Evolutionary conservation across 2,329 filamentous ascomycete genomes (phyloP), one percentile per base, ranked within the genome.

Genomic region (Sphaerulina vaccinii): DNA sequence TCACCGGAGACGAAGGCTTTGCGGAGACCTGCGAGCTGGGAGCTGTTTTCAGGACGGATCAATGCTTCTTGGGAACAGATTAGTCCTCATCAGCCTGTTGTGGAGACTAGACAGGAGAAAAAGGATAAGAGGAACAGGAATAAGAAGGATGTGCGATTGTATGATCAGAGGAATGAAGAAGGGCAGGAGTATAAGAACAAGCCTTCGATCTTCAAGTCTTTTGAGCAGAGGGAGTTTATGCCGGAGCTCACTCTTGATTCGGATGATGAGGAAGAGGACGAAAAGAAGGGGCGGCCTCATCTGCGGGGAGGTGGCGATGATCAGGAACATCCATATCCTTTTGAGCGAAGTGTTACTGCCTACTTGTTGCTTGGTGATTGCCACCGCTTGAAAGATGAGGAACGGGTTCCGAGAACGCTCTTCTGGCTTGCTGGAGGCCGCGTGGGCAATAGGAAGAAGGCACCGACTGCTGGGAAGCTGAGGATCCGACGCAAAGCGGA

Each of bases 351-450:
- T 40, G 46, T 18, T 11, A 40, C 29, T 15, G 22, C 46, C 10
- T 54, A 50, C 27, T 21, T 35, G 3, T 13, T 8, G 6, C 27
- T 10, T 13, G n/a, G 27, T 32, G 7, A 4, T 13, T 32, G n/a
- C n/a, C 22, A 48, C 3, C 32, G 38, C 27, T 35, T 54, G 5
- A 15, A 8, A 1, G 47, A 54, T 36, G 52, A 47, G 19, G 52
- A 54, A 35, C 47, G 47, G 2, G 47, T 54, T 3, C 47, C 52
- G 5, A 43, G 32, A 16, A n/a, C 46, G 3, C 23, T 54, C 5
- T 54, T 47, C 40, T 54, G 47, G 47, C 42, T 54, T 11, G 48
- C 47, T 32, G 52, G 52, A 24, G 52, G 52, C 22, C 48, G 42
- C 3, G 48, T 43, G 10, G 27, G 52, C 24, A 19, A 9, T 4